These are phyloP conservation scores for Geranium rotundifolium DNA, from an alignment of 345 rosid species.

Conservation along the genomic window DNA sequence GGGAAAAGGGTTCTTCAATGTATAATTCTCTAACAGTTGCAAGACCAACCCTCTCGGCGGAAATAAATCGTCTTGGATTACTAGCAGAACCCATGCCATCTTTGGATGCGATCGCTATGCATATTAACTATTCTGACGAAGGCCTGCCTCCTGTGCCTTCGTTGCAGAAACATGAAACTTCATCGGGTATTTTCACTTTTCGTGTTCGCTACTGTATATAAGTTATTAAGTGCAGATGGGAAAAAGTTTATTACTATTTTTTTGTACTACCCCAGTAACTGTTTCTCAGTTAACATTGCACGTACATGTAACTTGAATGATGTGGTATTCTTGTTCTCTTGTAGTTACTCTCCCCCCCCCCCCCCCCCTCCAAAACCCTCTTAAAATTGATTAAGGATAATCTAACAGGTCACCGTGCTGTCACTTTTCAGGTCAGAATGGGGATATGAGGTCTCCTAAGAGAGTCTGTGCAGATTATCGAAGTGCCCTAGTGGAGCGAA, in stretches of 20 bases:
- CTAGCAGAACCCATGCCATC: slow-evolving; percentile 86
- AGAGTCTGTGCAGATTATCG: slow-evolving; percentile 51
- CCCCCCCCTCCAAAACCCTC: background rate
- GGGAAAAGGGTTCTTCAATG: slow-evolving; percentile 97
- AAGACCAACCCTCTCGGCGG: slow-evolving; percentile 49
- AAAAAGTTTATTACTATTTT: background rate
- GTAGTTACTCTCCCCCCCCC: background rate
- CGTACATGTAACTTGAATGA: background rate
- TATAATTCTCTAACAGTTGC: slow-evolving; percentile 91
- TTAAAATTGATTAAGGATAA: too few species aligned
- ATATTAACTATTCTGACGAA: slow-evolving; percentile 38
- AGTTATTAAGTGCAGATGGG: background rate
- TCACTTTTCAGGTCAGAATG: slow-evolving; percentile 66
- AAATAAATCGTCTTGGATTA: slow-evolving; percentile 55
- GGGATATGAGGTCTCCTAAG: slow-evolving; percentile 72
- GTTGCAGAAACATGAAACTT: slow-evolving; percentile 40
- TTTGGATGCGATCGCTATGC: slow-evolving; percentile 69
- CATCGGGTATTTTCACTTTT: slow-evolving; percentile 31
- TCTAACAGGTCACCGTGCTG: background rate
- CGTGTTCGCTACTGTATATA: background rate
- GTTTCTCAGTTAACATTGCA: background rate
- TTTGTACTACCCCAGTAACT: background rate
- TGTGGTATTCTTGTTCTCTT: background rate
- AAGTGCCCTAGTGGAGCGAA: slow-evolving; percentile 83
- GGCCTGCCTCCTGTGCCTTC: slow-evolving; percentile 30